Conservation (phyloP, 2,329 filamentous ascomycete genomes). For the Fusarium pseudocircinatum region DNA sequence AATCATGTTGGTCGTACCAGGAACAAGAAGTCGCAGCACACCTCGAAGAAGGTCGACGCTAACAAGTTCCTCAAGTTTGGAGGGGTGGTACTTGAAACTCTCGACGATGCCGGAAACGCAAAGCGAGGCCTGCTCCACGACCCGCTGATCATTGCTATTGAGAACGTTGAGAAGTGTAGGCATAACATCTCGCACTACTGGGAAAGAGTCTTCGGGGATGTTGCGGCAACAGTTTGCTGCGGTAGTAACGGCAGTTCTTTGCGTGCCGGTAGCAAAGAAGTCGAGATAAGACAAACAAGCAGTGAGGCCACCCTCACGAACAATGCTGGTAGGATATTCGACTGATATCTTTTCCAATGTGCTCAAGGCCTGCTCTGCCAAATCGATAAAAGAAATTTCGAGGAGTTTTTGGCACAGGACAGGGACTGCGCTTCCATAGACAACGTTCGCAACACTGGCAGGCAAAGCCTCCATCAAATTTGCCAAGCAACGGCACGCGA, state of each 20-base stretch:
- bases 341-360: conserved; percentile 97
- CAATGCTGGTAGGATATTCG: conserved; percentile 94
- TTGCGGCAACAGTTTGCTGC: conserved; percentile 98
- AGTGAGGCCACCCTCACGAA: conserved; percentile 92
- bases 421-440: conserved; percentile 96
- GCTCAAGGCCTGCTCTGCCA: conserved; percentile 95
- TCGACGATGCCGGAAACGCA: conserved; percentile 97
- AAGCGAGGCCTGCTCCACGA: conserved; percentile 94
- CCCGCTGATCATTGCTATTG: conserved; percentile 91
- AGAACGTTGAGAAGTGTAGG: conserved; percentile 91
- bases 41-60: conserved; percentile 87
- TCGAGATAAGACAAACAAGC: conserved; percentile 97
- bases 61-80: conserved; percentile 91
- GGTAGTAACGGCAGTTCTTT: conserved; percentile 95
- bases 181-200: conserved; percentile 94
- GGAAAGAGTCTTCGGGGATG: conserved; percentile 92
- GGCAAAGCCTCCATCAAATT: conserved; percentile 98
- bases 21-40: conserved; percentile 86
- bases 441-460: conserved; percentile 91
- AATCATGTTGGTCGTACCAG: conserved; percentile 95
- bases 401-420: conserved; percentile 94
- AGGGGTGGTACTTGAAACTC: conserved; percentile 90
- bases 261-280: conserved; percentile 97
- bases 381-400: conserved; percentile 96
- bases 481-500: conserved; percentile 93